Percentiles rank a stretch among this genome's conserved stretches.
Evolutionary conservation across 139 green algal species (phyloP).

Genomic region (Micromonas pusilla): DNA sequence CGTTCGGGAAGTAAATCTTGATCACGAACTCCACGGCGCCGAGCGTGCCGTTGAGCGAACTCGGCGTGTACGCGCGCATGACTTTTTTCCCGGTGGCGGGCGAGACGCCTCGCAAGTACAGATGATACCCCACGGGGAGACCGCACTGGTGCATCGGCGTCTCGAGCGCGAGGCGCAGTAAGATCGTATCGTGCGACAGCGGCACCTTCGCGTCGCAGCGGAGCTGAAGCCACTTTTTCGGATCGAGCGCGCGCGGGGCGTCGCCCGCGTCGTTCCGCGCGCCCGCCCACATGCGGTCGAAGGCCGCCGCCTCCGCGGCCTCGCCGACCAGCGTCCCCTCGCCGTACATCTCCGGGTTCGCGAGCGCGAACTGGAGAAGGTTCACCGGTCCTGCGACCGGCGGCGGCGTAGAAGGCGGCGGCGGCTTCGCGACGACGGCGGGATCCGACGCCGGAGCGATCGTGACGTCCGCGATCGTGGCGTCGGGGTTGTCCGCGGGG

Average conservation of each 20-base stretch:
- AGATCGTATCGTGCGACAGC: slow-evolving; percentile 71
- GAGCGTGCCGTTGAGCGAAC: slow-evolving; percentile 57
- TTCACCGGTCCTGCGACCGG: neutral
- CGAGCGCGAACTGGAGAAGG: neutral
- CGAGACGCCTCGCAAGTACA: slow-evolving; percentile 59
- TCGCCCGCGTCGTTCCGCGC: neutral
- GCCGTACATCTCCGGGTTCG: slow-evolving; percentile 3
- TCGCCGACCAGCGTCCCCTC: slow-evolving; percentile 11
- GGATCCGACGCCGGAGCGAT: neutral
- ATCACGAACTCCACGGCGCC: slow-evolving; percentile 89
- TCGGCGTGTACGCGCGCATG: slow-evolving; percentile 89
- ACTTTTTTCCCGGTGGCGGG: slow-evolving; percentile 76
- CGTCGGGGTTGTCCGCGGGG: neutral
- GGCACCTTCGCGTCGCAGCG: slow-evolving; percentile 51
- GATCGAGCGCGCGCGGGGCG: neutral
- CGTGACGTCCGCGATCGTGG: neutral
- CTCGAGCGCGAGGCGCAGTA: slow-evolving; percentile 82
- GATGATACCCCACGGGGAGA: slow-evolving; percentile 80
- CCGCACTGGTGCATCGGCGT: slow-evolving; percentile 65
- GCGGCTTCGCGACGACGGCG: neutral
- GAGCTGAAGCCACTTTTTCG: slow-evolving; percentile 35
- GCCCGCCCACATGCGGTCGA: slow-evolving; percentile 23
- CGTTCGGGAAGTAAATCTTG: slow-evolving; percentile 60
- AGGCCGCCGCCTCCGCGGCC: slow-evolving; percentile 6
- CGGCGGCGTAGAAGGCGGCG: neutral